Evolutionary conservation across 139 green algal genomes (phyloP), one percentile per base, ranked within the genome.

Genomic region (Closterium sp.): DNA sequence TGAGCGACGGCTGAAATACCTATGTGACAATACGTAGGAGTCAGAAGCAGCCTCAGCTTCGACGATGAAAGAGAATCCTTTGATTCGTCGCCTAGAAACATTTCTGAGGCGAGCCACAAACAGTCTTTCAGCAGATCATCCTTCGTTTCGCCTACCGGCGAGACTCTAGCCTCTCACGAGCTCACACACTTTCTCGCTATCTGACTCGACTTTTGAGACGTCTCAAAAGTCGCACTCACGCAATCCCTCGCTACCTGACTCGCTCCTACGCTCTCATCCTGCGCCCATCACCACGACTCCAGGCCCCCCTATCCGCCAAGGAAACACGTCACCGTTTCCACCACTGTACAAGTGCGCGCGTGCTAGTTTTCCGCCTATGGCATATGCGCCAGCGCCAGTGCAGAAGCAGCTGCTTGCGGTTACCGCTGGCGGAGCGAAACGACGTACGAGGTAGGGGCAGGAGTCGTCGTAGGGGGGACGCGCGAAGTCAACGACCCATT

Each of bases 401-500:
- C 62, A 13, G 17, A 79, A 79, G 17, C 17, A 27, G 5, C 13
- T 79, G 62, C 62, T 6, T 13, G 62, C 1, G 62, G 17, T 24
- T 79, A 79, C 62, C 62, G 17, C 62, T 79, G 7, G 62, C 62
- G 62, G 62, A 79, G 10, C 10, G 19, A 88, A 24, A 24, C 17
- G 10, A 32, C 29, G 85, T 31, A 38, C 85, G 30, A 88, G 29
- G 85, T 38, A 88, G 29, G 85, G 85, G 85, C 85, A 88, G 29
- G 85, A 88, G 29, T 31, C 29, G 85, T 88, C 30, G 30, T 88
- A 88, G 29, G 30, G 29, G 22, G 85, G 85, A 11, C 85, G 29
- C 13, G 85, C 85, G 85, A 32, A 32, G 85, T 88, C 85, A 38
- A 88, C 85, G 29, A 88, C 85, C 85, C 85, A 88, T 32, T 88